Evolutionary conservation across 169 alveolate species (phyloP).

Genomic region (Plasmodium adleri): DNA sequence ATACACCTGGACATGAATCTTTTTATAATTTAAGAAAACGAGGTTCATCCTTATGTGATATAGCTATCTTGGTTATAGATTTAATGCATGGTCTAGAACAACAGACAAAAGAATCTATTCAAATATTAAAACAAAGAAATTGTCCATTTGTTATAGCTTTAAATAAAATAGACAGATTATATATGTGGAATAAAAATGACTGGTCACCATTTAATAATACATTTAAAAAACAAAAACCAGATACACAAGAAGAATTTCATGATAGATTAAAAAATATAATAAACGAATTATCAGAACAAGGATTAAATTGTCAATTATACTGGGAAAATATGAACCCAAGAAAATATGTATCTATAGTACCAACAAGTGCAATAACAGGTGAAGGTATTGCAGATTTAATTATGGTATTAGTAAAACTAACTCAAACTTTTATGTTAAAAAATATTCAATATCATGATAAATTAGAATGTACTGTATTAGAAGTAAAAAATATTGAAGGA

Average conservation of each 20-base stretch:
- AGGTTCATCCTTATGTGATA: slow-evolving; percentile 99
- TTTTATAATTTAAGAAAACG: slow-evolving; percentile 97
- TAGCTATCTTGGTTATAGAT: slow-evolving; percentile 99
- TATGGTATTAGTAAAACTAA: slow-evolving; percentile 92
- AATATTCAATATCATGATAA: slow-evolving; percentile 89
- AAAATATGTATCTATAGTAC: slow-evolving; percentile 96
- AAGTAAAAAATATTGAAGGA: slow-evolving; percentile 96
- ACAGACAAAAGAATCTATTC: slow-evolving; percentile 96
- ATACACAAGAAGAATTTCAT: slow-evolving; percentile 91
- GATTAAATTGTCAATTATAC: slow-evolving; percentile 95
- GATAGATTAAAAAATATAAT: slow-evolving; percentile 85
- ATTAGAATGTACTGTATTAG: slow-evolving; percentile 97
- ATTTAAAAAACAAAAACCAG: slow-evolving; percentile 89
- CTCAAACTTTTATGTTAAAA: slow-evolving; percentile 92
- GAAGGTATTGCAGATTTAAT: slow-evolving; percentile 99
- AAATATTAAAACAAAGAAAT: slow-evolving; percentile 90
- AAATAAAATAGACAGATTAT: slow-evolving; percentile 98
- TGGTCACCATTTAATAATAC: slow-evolving; percentile 92
- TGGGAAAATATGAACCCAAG: slow-evolving; percentile 97
- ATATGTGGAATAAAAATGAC: slow-evolving; percentile 94
- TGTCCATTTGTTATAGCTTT: slow-evolving; percentile 99
- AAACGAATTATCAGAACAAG: slow-evolving; percentile 96
- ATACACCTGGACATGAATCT: slow-evolving; percentile 99
- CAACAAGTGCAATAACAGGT: slow-evolving; percentile 99
- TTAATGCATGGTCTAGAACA: slow-evolving; percentile 99